Percentiles rank a stretch among this genome's conserved stretches.
phyloP scores from a whole-genome alignment of 73 alveolate species.

The Tetrahymena elliotti region DNA sequence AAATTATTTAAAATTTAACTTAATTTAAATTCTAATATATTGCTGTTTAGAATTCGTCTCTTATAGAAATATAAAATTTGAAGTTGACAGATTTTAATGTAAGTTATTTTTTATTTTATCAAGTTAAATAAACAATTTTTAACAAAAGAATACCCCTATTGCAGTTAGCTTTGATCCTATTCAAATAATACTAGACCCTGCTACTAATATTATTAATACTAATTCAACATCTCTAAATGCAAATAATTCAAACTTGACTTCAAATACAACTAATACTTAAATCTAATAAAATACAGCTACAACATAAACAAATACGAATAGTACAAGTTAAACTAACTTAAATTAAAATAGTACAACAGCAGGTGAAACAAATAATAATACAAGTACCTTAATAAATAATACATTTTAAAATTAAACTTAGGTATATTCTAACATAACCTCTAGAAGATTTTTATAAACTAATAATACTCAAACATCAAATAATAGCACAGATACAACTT shows the following conservation, averaged over 20 bases:
- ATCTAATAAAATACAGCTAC: background rate
- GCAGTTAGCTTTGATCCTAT: background rate
- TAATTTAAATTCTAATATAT: background rate
- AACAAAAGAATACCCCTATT: background rate
- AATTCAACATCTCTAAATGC: background rate
- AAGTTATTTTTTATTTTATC: background rate
- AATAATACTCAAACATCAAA: too few relatives aligned
- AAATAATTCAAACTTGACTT: background rate
- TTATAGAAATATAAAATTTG: background rate
- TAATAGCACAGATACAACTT: background rate
- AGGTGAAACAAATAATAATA: too few relatives aligned
- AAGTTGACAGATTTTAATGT: background rate
- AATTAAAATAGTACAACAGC: too few relatives aligned
- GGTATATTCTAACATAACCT: background rate
- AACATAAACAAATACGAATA: background rate
- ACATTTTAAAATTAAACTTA: too few relatives aligned
- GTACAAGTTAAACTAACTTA: background rate
- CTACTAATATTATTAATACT: background rate
- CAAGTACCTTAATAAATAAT: too few relatives aligned
- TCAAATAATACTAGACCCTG: too few relatives aligned
- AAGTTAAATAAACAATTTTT: background rate
- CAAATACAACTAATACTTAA: background rate
- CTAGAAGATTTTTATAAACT: background rate
- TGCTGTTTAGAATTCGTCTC: background rate
- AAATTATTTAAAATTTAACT: background rate